These are phyloP conservation scores for Telfairia occidentalis DNA, from an alignment of 331 rosid genomes.

Conservation along the genomic window DNA sequence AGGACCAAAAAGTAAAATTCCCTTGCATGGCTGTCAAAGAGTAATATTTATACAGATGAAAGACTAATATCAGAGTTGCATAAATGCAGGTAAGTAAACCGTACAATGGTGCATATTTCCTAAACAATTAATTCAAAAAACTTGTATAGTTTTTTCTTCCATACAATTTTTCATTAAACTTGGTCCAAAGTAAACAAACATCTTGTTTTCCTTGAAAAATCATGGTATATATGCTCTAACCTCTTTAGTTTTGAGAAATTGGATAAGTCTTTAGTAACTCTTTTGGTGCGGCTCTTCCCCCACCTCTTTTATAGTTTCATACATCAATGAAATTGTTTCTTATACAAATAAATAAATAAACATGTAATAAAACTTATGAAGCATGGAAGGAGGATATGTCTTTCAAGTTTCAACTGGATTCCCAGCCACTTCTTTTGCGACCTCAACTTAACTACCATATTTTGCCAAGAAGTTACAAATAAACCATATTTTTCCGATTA, in stretches of 20 bases:
- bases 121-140: not conserved
- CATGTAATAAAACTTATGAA: not conserved
- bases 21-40: conserved; percentile 76
- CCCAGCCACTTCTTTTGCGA: not conserved
- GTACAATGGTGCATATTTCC: not conserved
- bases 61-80: not conserved
- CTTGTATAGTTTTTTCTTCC: not conserved
- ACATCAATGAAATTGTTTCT: too few relatives aligned
- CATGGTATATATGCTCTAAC: too few relatives aligned
- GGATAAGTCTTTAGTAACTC: too few relatives aligned
- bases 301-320: too few relatives aligned
- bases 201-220: too few relatives aligned
- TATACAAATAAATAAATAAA: too few relatives aligned
- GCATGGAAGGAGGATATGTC: not conserved
- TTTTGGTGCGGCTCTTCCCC: too few relatives aligned
- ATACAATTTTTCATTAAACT: not conserved
- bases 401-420: not conserved
- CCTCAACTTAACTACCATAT: not conserved
- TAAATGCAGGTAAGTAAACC: not conserved
- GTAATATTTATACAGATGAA: conserved; percentile 11
- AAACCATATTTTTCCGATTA: not conserved
- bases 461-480: not conserved
- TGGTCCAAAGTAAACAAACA: too few relatives aligned
- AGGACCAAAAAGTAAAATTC: conserved; percentile 90
- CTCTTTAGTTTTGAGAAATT: too few relatives aligned